Evolutionary conservation across 257 asterid species (phyloP), one percentile per base, ranked within the genome.

Genomic region (Rehmannia glutinosa): DNA sequence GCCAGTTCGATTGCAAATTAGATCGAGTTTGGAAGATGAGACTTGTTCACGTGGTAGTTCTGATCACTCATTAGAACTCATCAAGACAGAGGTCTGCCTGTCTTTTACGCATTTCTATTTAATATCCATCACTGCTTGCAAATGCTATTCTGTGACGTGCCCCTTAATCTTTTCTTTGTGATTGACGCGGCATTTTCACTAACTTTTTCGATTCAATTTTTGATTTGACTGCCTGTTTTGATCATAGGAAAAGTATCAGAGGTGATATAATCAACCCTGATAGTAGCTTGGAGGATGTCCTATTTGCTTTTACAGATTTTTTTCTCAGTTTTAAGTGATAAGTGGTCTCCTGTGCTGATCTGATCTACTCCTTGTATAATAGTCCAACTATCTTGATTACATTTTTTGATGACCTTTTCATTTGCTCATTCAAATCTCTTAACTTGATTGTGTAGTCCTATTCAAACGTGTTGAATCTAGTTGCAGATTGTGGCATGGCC

Each of bases 21-120:
- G 50, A 49, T 86, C 92, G 70, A 75, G 81, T 63, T 80, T 74
- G 82, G 92, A 83, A 72, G 75, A 75, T 69, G 92, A 81, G 39
- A 72, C 33, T 20, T 61, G 82, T 71, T 62, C 89, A 50, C 33
- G 77, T 12, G 73, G 53, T 61, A 50, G 73, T 81, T 78, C 86
- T 4, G 82, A 73, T 71, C 62, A 57, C 19, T 53, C 87, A 21
- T 54, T 69, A 41, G 80, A 86, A 63, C 77, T 57, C 77, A 49
- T 53, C 68, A 73, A 73, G 57, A 61, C 71, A 65, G 76, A 81
- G 90, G 94, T 85, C 58, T 62, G 75, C 57, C 33, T 16, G 5
- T 63, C 12, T 49, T 24, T 47, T 8, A 23, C 39, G 12, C 24
- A 43, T 8, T 27, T 54, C 7, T 30, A 4, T 49, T 59, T 43